Evolutionary conservation across 2,329 filamentous ascomycete species (phyloP).

Genomic region (Talaromyces sp.): DNA sequence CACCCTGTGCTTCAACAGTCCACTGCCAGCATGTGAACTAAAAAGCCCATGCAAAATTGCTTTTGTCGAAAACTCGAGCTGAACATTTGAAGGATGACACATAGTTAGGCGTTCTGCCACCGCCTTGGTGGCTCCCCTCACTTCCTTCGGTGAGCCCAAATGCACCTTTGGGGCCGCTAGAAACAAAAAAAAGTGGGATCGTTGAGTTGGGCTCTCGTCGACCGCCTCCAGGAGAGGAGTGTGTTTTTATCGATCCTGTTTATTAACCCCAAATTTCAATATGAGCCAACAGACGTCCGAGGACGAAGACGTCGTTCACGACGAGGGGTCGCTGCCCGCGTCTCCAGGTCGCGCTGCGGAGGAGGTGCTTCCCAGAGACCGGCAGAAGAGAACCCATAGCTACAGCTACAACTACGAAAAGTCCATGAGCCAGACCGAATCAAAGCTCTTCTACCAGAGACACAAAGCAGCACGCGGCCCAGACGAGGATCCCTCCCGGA

Average conservation of each 20-base stretch:
- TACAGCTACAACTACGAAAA: slow-evolving; percentile 94
- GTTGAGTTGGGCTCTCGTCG: background rate
- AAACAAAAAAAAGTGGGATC: background rate
- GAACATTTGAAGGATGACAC: background rate
- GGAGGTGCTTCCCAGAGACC: slow-evolving; percentile 34
- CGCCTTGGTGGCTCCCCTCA: background rate
- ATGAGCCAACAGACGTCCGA: background rate
- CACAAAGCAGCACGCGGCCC: slow-evolving; percentile 53
- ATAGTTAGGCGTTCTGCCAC: background rate
- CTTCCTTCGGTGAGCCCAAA: background rate
- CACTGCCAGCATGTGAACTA: background rate
- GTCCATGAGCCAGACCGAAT: slow-evolving; percentile 87
- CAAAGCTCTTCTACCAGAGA: slow-evolving; percentile 92
- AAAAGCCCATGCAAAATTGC: background rate
- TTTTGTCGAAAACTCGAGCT: background rate
- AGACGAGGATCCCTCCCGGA: slow-evolving; percentile 28
- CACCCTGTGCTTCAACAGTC: background rate
- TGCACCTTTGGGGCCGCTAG: background rate
- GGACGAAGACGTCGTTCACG: background rate
- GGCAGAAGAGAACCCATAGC: slow-evolving; percentile 68
- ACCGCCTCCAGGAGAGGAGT: background rate
- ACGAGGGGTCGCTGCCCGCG: background rate
- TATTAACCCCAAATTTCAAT: background rate
- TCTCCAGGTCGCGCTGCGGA: slow-evolving; percentile 3
- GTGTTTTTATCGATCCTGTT: background rate